Evolutionary conservation across 345 rosid species (phyloP).

Genomic region (Syzygium aromaticum): DNA sequence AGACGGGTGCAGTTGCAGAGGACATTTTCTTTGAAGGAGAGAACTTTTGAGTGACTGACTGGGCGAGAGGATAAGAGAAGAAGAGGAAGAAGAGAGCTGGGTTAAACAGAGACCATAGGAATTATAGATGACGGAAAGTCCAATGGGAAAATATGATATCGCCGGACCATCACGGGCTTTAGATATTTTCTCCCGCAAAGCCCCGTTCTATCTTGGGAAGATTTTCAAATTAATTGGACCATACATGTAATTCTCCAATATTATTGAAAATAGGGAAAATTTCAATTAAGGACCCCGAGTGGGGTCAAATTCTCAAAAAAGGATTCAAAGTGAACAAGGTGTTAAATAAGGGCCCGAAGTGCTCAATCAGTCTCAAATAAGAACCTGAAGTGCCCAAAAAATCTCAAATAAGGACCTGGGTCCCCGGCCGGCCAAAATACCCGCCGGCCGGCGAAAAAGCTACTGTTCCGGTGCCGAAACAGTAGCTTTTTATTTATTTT

Average conservation of each 20-base stretch:
- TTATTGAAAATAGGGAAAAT: neutral
- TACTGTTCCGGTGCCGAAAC: too few species aligned
- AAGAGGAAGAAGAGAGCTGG: conserved; percentile 2
- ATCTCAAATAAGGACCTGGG: too few species aligned
- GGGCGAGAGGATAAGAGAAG: neutral
- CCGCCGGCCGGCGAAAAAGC: too few species aligned
- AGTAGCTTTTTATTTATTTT: too few species aligned
- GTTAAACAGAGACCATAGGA: neutral
- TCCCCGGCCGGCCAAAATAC: too few species aligned
- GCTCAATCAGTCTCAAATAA: too few species aligned
- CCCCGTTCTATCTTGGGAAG: neutral
- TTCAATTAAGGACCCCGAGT: too few species aligned
- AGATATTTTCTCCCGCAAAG: neutral
- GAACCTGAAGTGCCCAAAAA: too few species aligned
- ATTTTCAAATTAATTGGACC: neutral
- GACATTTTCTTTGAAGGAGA: conserved; percentile 19
- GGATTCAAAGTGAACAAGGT: too few species aligned
- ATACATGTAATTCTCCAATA: neutral
- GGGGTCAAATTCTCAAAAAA: too few species aligned
- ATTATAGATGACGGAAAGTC: neutral
- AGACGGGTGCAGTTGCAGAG: conserved; percentile 27
- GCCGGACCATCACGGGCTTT: neutral
- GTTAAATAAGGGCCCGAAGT: too few species aligned
- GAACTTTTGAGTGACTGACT: neutral
- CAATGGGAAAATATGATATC: neutral